A percentile compares a stretch with the other conserved stretches of the same genome.
Evolutionary conservation across 306 rosid species (phyloP).

Genomic region (Leucaena leucocephala): DNA sequence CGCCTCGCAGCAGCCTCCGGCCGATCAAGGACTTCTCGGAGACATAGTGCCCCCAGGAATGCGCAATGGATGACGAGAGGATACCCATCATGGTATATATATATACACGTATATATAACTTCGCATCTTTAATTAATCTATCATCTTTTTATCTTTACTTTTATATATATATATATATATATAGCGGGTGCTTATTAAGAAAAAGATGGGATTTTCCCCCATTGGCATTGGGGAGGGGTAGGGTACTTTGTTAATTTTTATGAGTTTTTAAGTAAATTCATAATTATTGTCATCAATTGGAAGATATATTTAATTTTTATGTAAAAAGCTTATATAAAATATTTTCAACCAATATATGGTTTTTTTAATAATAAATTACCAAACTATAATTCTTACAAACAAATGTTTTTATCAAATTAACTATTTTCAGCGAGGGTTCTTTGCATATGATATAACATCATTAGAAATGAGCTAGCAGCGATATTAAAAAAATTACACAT

Average conservation of each 20-base stretch:
- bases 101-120: background rate
- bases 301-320: too few relatives aligned
- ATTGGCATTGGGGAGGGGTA: background rate
- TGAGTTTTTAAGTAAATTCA: background rate
- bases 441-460: background rate
- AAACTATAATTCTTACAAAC: background rate
- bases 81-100: constrained; percentile 30
- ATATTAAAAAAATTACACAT: background rate
- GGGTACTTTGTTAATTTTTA: background rate
- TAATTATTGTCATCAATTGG: background rate
- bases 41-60: constrained; percentile 85
- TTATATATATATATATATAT: too few relatives aligned
- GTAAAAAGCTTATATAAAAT: background rate
- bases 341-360: background rate
- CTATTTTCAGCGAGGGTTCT: background rate
- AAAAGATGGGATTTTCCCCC: background rate
- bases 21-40: constrained; percentile 83
- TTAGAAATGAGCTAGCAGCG: background rate
- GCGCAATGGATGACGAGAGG: constrained; percentile 54
- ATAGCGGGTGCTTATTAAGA: background rate
- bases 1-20: constrained; percentile 33
- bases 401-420: background rate
- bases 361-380: background rate
- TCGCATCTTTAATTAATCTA: constrained; percentile 8
- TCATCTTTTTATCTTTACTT: background rate